A percentile compares a stretch with the other conserved stretches of the same genome.
Conservation (phyloP, 805 yeast genomes). For the Grigorovia jiainica region DNA sequence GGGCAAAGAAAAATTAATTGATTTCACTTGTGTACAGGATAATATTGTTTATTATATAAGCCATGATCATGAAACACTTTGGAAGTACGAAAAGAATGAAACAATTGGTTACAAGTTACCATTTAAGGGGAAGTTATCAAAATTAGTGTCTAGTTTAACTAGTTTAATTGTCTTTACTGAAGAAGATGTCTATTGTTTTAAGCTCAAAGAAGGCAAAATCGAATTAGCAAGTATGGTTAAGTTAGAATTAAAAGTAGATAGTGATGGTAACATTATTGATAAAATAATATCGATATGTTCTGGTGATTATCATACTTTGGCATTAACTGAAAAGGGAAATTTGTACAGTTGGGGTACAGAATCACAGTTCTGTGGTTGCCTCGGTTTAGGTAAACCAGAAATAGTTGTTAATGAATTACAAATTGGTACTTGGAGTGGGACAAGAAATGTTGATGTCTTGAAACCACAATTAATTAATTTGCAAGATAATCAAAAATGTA, state of each 20-base stretch:
- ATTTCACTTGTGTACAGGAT: constrained; percentile 43
- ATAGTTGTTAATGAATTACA: constrained; percentile 12
- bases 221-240: constrained; percentile 7
- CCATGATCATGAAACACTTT: constrained; percentile 33
- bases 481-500: constrained; percentile 35
- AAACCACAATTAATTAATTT: constrained; percentile 36
- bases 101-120: constrained; percentile 7
- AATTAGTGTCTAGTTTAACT: constrained; percentile 46
- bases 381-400: constrained; percentile 48
- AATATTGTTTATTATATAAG: constrained; percentile 43
- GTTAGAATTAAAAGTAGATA: constrained; percentile 12
- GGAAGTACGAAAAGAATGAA: constrained; percentile 23
- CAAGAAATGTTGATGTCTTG: constrained; percentile 27
- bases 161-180: constrained; percentile 48
- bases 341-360: constrained; percentile 63
- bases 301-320: constrained; percentile 67
- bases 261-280: constrained; percentile 32
- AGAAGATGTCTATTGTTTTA: constrained; percentile 30
- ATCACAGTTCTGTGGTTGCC: constrained; percentile 51
- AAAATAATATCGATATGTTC: constrained; percentile 47
- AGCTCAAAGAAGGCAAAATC: constrained; percentile 12
- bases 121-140: constrained; percentile 33
- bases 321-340: constrained; percentile 49
- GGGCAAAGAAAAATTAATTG: constrained; percentile 35
- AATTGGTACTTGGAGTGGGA: constrained; percentile 26